These are phyloP conservation scores for Phylloporus sp. DNA, from an alignment of 1,284 basidiomycete species.

Conservation along the genomic window DNA sequence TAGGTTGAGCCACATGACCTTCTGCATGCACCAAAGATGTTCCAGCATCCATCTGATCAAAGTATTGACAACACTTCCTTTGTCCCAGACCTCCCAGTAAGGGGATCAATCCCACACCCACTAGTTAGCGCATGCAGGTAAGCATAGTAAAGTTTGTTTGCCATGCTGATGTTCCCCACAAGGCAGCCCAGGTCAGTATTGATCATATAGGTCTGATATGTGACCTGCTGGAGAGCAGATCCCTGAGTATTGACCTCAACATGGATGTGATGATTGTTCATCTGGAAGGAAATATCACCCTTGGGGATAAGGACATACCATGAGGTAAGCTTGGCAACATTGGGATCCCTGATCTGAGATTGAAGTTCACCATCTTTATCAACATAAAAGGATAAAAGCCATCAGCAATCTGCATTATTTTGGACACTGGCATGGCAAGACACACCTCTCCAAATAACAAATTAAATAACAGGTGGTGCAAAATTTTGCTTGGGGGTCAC, in stretches of 20 bases:
- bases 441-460: constrained; percentile 40
- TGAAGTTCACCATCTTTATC: constrained; percentile 33
- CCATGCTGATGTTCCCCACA: constrained; percentile 36
- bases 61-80: constrained; percentile 49
- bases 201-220: constrained; percentile 43
- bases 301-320: constrained; percentile 44
- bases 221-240: constrained; percentile 8
- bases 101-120: constrained; percentile 45
- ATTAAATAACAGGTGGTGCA: constrained; percentile 13
- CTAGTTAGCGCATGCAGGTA: constrained; percentile 53
- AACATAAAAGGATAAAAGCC: constrained; percentile 38
- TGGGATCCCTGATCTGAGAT: constrained; percentile 26
- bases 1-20: constrained; percentile 19
- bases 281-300: constrained; percentile 35
- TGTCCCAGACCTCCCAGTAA: constrained; percentile 49
- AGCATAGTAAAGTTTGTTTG: constrained; percentile 42
- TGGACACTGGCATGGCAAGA: background rate
- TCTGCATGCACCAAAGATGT: constrained; percentile 45
- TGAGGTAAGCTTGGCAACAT: background rate
- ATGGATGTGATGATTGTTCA: constrained; percentile 28
- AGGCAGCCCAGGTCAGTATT: constrained; percentile 45
- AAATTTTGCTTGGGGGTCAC: constrained; percentile 41
- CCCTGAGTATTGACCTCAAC: constrained; percentile 24
- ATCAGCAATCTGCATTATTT: background rate
- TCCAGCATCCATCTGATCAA: constrained; percentile 38